Conservation (phyloP, 345 rosid species). For the Ceriops zippeliana region DNA sequence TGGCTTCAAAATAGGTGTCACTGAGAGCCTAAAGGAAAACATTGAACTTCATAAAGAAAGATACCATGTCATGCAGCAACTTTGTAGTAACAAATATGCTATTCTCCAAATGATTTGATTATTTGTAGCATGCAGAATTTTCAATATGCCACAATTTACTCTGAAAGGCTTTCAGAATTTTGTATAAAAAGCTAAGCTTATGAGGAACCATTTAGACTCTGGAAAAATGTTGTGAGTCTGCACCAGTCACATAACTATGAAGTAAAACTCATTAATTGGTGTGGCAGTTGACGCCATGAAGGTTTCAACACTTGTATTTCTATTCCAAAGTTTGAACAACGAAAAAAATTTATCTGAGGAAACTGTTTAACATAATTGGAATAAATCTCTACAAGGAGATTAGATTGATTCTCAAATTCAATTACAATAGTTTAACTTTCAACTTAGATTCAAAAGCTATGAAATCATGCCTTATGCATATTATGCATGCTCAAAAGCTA, state of each 20-base stretch:
- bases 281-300: neutral
- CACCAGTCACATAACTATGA: neutral
- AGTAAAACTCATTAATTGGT: neutral
- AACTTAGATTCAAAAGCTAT: neutral
- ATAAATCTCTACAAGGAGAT: neutral
- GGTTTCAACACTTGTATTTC: neutral
- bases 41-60: neutral
- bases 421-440: too few relatives aligned
- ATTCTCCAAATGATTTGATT: neutral
- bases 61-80: neutral
- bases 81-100: neutral
- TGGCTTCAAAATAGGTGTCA: constrained; percentile 5
- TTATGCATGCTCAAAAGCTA: neutral
- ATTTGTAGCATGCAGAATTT: neutral
- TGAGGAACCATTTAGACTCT: neutral
- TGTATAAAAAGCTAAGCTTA: neutral
- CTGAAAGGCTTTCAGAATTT: neutral
- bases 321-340: neutral
- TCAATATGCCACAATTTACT: neutral
- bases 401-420: too few relatives aligned
- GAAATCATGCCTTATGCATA: neutral
- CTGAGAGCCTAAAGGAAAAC: neutral
- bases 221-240: neutral
- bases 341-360: neutral
- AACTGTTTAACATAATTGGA: neutral